Conservation (phyloP, 805 yeast genomes). For the Candida stauntonica region DNA sequence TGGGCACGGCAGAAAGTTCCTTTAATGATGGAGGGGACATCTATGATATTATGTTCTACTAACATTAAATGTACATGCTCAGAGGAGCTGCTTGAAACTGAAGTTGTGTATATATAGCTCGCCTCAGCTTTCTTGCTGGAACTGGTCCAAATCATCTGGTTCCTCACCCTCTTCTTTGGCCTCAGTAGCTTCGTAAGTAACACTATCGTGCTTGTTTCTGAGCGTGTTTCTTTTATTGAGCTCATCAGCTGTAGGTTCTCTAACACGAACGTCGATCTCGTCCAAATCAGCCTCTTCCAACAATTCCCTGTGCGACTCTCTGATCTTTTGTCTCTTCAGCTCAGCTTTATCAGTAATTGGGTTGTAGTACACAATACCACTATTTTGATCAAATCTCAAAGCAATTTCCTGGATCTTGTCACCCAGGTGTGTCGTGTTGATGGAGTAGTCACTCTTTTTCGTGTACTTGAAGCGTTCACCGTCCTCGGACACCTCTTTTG, state of each 20-base stretch:
- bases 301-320: constrained; percentile 42
- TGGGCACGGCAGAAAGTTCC: no score
- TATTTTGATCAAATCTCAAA: constrained; percentile 51
- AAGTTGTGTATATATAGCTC: no score
- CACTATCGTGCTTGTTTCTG: constrained; percentile 73
- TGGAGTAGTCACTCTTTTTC: constrained; percentile 76
- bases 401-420: constrained; percentile 51
- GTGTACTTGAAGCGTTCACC: constrained; percentile 47
- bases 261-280: constrained; percentile 53
- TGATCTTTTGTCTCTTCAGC: constrained; percentile 80
- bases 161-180: constrained; percentile 31
- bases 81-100: no score
- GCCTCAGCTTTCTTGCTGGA: no score
- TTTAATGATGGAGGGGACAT: no score
- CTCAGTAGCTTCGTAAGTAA: constrained; percentile 61
- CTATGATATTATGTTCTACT: no score
- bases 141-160: constrained; percentile 21
- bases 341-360: constrained; percentile 77
- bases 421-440: constrained; percentile 38
- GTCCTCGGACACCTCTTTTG: constrained; percentile 30
- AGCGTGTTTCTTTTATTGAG: constrained; percentile 59
- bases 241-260: constrained; percentile 74
- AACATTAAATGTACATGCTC: no score
- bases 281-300: constrained; percentile 56
- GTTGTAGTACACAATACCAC: constrained; percentile 63